Percentiles rank a stretch among this genome's conserved stretches.
These are phyloP conservation scores for Candida caryicola DNA, from an alignment of 805 yeast genomes.

Conservation along the genomic window DNA sequence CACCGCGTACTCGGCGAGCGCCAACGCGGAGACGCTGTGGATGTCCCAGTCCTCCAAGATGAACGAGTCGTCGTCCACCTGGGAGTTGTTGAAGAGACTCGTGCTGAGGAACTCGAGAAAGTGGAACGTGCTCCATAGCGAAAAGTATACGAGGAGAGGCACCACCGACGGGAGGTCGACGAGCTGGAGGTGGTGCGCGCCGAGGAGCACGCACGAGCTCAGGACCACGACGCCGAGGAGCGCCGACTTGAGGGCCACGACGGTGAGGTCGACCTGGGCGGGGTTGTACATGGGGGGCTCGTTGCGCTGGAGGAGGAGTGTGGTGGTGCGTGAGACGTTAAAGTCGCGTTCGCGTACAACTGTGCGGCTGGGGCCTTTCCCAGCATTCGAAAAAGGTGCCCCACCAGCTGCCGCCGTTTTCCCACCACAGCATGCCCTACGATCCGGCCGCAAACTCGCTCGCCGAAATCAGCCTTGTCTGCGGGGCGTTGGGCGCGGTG, in stretches of 20 bases:
- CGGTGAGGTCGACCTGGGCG: conserved; percentile 25
- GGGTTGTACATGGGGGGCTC: conserved; percentile 22
- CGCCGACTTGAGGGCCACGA: conserved; percentile 31
- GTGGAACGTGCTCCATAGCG: conserved; percentile 55
- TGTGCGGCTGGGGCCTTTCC: too few relatives aligned
- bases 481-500: conserved; percentile 18
- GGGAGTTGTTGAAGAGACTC: conserved; percentile 64
- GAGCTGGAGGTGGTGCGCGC: conserved; percentile 2
- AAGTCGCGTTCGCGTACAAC: too few relatives aligned
- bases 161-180: conserved; percentile 2
- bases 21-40: conserved; percentile 15
- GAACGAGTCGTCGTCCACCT: conserved; percentile 60
- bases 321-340: too few relatives aligned
- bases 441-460: conserved; percentile 16
- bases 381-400: too few relatives aligned
- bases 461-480: conserved; percentile 17
- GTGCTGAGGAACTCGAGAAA: conserved; percentile 80
- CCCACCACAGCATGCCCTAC: too few relatives aligned
- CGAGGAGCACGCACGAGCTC: conserved; percentile 10
- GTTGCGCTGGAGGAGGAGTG: too few relatives aligned
- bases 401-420: too few relatives aligned
- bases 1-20: conserved; percentile 13
- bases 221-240: conserved; percentile 28
- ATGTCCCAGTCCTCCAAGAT: conserved; percentile 22
- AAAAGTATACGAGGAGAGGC: conserved; percentile 5